A percentile compares a stretch with the other conserved stretches of the same genome.
Evolutionary conservation across 148 eudicot species (phyloP).

Genomic region (Rhododendron mucronatum): DNA sequence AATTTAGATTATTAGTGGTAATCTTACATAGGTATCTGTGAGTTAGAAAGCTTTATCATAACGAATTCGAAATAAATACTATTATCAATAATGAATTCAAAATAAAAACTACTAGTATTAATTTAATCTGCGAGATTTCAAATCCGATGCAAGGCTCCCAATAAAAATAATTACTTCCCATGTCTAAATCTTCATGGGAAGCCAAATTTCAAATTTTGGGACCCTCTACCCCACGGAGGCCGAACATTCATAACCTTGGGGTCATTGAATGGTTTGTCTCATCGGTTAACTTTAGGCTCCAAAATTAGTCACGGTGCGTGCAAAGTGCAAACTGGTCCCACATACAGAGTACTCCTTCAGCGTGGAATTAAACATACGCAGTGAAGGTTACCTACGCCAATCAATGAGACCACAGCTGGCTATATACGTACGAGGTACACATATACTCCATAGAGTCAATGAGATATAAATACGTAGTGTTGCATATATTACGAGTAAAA

Average conservation of each 20-base stretch:
- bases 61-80: neutral
- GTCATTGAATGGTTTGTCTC: neutral
- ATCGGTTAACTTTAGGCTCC: neutral
- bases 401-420: too few relatives aligned
- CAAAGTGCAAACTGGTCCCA: neutral
- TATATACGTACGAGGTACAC: too few relatives aligned
- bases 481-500: too few relatives aligned
- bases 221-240: too few relatives aligned
- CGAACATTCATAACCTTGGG: neutral
- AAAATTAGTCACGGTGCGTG: rapidly evolving
- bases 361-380: neutral
- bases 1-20: neutral
- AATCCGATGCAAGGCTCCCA: neutral
- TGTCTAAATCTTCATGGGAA: neutral
- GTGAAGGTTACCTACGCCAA: neutral
- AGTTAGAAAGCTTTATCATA: neutral
- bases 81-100: neutral
- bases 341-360: neutral
- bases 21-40: neutral
- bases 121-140: neutral
- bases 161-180: neutral
- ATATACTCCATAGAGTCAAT: too few relatives aligned
- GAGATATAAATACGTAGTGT: too few relatives aligned
- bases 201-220: neutral
- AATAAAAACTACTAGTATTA: neutral